Conservation (phyloP, 768 basidiomycete species). For the Asterophora lycoperdoides region DNA sequence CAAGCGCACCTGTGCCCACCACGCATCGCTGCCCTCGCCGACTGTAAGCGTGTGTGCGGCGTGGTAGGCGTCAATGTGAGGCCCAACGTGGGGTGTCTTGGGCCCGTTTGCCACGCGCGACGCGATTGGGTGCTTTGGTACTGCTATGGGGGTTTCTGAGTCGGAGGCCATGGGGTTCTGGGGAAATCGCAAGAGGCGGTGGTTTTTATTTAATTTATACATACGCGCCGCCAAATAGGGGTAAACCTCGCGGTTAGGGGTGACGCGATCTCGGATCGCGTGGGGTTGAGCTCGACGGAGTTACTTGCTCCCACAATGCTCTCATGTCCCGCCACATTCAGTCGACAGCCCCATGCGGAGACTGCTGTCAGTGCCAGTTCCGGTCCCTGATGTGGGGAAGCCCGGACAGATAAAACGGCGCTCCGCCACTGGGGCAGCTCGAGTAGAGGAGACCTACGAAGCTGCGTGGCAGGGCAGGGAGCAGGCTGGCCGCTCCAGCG, state of each 20-base stretch:
- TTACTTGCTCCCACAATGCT: too few relatives aligned
- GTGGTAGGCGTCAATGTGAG: slow-evolving; percentile 72
- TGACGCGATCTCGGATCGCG: not conserved
- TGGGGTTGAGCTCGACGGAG: not conserved
- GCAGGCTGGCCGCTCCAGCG: too few relatives aligned
- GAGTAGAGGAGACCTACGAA: too few relatives aligned
- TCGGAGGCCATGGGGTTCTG: slow-evolving; percentile 6
- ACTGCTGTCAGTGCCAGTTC: too few relatives aligned
- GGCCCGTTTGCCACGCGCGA: slow-evolving; percentile 59
- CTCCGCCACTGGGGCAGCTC: too few relatives aligned
- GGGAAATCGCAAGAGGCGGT: too few relatives aligned
- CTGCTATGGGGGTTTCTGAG: not conserved
- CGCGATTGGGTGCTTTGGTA: slow-evolving; percentile 64
- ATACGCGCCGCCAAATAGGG: slow-evolving; percentile 9
- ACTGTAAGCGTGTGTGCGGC: slow-evolving; percentile 64
- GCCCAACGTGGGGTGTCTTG: slow-evolving; percentile 76
- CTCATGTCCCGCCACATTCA: too few relatives aligned
- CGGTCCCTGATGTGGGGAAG: too few relatives aligned
- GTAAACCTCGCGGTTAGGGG: slow-evolving; percentile 8
- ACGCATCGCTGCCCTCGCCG: slow-evolving; percentile 73
- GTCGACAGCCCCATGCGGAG: too few relatives aligned
- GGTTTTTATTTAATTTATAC: slow-evolving; percentile 11
- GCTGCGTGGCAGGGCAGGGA: too few relatives aligned
- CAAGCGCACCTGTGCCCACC: slow-evolving; percentile 76
- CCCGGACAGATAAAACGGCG: too few relatives aligned